Percentiles rank a stretch among this genome's conserved stretches.
Conservation (phyloP, 306 rosid genomes). For the Casuarina cunninghamiana region DNA sequence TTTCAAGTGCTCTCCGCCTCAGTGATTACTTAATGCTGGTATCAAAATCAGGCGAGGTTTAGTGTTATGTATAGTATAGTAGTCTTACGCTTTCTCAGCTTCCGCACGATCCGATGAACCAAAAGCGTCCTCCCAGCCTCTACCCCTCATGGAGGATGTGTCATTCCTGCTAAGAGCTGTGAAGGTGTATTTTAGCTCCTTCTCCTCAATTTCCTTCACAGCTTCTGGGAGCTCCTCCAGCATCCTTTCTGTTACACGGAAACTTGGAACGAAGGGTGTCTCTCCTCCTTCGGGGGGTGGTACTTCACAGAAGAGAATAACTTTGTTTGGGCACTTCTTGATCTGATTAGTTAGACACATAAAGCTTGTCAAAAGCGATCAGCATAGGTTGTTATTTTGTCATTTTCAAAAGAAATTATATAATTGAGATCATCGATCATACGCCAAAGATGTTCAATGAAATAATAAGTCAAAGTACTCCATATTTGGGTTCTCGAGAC, state of each 20-base stretch:
- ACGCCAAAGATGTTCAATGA: too few relatives aligned
- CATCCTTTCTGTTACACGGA: slow-evolving; percentile 66
- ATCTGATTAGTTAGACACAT: slow-evolving; percentile 40
- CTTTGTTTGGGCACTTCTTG: slow-evolving; percentile 60
- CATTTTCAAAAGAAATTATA: neutral
- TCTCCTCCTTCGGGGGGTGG: slow-evolving; percentile 89
- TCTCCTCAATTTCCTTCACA: slow-evolving; percentile 58
- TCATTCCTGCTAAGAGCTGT: slow-evolving; percentile 56
- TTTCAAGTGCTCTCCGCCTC: neutral
- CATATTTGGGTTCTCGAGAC: too few relatives aligned
- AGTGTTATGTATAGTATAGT: too few relatives aligned
- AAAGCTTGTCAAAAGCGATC: neutral
- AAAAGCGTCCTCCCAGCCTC: slow-evolving; percentile 84
- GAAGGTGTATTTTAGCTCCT: slow-evolving; percentile 65
- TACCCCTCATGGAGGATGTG: slow-evolving; percentile 73
- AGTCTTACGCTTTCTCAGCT: slow-evolving; percentile 61
- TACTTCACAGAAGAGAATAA: slow-evolving; percentile 68
- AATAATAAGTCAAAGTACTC: too few relatives aligned
- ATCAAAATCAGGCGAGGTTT: neutral
- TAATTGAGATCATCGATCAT: too few relatives aligned
- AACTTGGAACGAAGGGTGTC: slow-evolving; percentile 85
- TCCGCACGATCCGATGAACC: slow-evolving; percentile 53
- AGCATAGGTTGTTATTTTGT: slow-evolving; percentile 13
- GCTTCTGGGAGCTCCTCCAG: slow-evolving; percentile 66
- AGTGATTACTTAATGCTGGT: neutral